A percentile compares a stretch with the other conserved stretches of the same genome.
These are phyloP conservation scores for Cornus suecica DNA, from an alignment of 148 eudicot genomes.

Conservation along the genomic window DNA sequence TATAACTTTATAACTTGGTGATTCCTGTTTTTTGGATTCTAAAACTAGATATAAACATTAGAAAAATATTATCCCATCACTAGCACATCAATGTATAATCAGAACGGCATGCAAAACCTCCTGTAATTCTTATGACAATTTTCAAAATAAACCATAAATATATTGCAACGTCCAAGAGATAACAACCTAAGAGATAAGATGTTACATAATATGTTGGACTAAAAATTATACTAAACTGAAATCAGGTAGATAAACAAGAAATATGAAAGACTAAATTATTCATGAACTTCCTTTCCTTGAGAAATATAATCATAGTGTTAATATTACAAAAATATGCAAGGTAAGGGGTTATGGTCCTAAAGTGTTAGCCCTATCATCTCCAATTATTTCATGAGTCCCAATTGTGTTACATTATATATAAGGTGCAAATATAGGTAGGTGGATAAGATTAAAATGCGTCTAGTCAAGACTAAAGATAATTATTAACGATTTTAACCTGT, in stretches of 20 bases:
- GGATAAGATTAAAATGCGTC: background rate
- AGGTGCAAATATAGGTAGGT: background rate
- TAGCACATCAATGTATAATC: background rate
- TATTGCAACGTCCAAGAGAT: background rate
- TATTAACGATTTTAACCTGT: background rate
- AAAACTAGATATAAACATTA: too few relatives aligned
- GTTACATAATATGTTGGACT: background rate
- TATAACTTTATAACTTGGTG: too few relatives aligned
- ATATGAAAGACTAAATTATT: background rate
- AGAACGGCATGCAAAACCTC: background rate
- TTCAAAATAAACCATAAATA: background rate
- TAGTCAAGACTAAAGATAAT: background rate
- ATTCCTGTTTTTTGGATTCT: too few relatives aligned
- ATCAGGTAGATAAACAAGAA: background rate
- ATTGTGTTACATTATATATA: background rate
- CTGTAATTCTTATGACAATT: background rate
- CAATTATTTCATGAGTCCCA: background rate
- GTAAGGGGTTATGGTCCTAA: background rate
- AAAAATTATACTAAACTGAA: background rate
- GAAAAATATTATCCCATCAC: background rate
- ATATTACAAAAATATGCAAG: background rate
- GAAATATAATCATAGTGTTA: background rate
- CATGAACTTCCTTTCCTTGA: background rate
- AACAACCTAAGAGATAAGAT: background rate
- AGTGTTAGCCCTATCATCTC: background rate